Conservation (phyloP, 2,329 filamentous ascomycete species). For the Graphiopsis chlorocephala region DNA sequence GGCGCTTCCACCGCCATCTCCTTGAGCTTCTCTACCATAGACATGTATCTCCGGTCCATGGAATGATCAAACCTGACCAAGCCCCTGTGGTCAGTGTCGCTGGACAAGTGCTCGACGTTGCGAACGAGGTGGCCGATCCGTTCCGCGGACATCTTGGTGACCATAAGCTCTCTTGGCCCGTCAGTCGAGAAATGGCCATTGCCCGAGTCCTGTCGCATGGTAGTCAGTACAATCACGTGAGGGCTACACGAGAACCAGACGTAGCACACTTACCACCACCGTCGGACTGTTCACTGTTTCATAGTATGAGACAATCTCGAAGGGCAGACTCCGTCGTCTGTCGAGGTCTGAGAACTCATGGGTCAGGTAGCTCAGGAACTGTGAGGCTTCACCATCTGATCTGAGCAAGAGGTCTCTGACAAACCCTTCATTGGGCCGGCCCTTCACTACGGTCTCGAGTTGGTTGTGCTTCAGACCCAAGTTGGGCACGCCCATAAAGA, state of each 20-base stretch:
- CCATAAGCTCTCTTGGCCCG: neutral
- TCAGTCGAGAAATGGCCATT: neutral
- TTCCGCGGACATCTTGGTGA: neutral
- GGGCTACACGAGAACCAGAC: no score
- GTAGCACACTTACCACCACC: neutral
- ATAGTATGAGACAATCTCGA: neutral
- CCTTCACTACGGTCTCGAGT: constrained; percentile 1
- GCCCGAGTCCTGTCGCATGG: no score
- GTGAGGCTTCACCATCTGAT: neutral
- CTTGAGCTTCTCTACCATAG: neutral
- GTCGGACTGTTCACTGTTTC: neutral
- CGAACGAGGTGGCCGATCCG: neutral
- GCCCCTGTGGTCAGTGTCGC: neutral
- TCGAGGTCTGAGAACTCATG: neutral
- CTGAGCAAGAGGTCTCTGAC: neutral
- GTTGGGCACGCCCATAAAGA: constrained; percentile 6
- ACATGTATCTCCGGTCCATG: neutral
- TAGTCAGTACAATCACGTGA: no score
- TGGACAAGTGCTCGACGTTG: neutral
- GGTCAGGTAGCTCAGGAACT: constrained; percentile 6
- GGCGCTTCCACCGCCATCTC: neutral
- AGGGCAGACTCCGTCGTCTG: neutral
- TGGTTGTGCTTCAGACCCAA: neutral
- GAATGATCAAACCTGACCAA: neutral
- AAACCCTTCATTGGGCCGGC: neutral